Evolutionary conservation across 2,329 filamentous ascomycete species (phyloP).

Genomic region (Fusarium sp.): DNA sequence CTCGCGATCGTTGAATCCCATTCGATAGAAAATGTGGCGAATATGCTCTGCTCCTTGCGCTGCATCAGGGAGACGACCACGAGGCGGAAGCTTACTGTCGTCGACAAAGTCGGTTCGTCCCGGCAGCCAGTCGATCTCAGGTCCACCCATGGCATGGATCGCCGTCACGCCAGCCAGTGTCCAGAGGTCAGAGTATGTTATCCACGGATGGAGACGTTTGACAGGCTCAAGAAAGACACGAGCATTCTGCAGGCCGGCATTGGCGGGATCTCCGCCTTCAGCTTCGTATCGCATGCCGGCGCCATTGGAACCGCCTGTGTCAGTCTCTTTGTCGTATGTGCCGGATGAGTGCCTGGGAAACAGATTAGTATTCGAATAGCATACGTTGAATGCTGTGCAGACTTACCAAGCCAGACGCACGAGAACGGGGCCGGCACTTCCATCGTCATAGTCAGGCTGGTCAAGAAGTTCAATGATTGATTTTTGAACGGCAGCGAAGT

Average conservation of each 20-base stretch:
- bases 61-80: conserved; percentile 9
- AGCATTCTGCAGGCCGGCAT: conserved; percentile 13
- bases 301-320: conserved; percentile 7
- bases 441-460: conserved; percentile 10
- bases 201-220: conserved; percentile 10
- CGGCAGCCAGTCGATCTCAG: background rate
- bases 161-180: conserved; percentile 3
- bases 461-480: background rate
- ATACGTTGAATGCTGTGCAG: fast-evolving
- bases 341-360: conserved; percentile 4
- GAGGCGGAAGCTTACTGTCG: conserved; percentile 14
- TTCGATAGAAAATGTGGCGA: conserved; percentile 7
- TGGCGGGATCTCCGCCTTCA: conserved; percentile 14
- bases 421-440: conserved; percentile 11
- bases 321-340: conserved; percentile 8
- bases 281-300: conserved; percentile 18
- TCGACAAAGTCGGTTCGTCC: conserved; percentile 11
- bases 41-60: conserved; percentile 14
- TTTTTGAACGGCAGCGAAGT: background rate
- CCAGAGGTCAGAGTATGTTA: conserved; percentile 16
- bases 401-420: conserved; percentile 12
- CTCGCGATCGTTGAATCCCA: conserved; percentile 9
- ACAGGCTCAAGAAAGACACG: conserved; percentile 10
- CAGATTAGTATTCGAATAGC: background rate
- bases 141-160: background rate